phyloP scores from a whole-genome alignment of 225 moss, liverwort and hornwort species.

The Pseudoscleropodium purum region DNA sequence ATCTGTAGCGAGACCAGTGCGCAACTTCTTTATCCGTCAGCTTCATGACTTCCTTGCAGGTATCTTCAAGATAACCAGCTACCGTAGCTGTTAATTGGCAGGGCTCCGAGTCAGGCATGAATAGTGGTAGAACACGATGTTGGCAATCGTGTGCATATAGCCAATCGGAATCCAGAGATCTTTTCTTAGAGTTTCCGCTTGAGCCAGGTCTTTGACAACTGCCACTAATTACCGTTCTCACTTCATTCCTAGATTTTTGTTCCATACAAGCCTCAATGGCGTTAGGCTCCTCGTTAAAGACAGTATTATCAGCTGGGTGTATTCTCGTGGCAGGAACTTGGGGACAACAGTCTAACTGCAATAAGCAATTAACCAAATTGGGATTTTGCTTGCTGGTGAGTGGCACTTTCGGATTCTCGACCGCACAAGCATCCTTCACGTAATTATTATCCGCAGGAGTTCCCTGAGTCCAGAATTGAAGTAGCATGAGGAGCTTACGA shows the following conservation, averaged over 20 bases:
- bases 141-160: slow-evolving; percentile 42
- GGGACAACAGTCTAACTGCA: slow-evolving; percentile 57
- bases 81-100: slow-evolving; percentile 27
- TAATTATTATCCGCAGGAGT: background rate
- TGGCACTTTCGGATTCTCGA: background rate
- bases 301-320: slow-evolving; percentile 2
- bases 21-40: slow-evolving; percentile 23
- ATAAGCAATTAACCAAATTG: slow-evolving; percentile 34
- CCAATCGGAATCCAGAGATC: slow-evolving; percentile 24
- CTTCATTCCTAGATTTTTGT: background rate
- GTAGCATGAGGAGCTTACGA: slow-evolving; percentile 67
- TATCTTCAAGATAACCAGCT: slow-evolving; percentile 34
- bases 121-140: slow-evolving; percentile 35
- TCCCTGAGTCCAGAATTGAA: slow-evolving; percentile 83
- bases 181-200: background rate
- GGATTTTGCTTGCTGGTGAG: slow-evolving; percentile 7
- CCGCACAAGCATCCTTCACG: background rate
- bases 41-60: slow-evolving; percentile 16
- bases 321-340: slow-evolving; percentile 31
- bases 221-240: background rate
- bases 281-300: background rate
- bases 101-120: slow-evolving; percentile 4
- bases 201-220: background rate
- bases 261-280: background rate
- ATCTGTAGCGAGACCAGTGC: slow-evolving; percentile 28